phyloP scores from a whole-genome alignment of 2,329 filamentous ascomycete species.

The Calonectria pteridis region DNA sequence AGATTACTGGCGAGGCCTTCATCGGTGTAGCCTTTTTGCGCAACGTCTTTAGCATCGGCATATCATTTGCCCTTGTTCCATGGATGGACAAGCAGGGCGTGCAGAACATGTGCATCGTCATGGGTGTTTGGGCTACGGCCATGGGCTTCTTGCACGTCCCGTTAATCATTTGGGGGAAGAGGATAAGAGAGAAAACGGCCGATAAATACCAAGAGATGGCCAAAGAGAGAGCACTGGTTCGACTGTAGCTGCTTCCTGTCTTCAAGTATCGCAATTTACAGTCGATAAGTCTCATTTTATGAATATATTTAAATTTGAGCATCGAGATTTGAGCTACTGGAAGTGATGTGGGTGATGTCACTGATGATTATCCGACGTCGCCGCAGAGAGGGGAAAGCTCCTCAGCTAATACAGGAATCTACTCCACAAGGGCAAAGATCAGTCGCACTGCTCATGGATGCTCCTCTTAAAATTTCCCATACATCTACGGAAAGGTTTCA shows the following conservation, averaged over 20 bases:
- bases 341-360: too few relatives aligned
- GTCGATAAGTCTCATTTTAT: neutral
- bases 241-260: neutral
- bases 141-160: conserved; percentile 27
- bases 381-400: too few relatives aligned
- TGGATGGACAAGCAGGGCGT: conserved; percentile 28
- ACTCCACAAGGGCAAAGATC: too few relatives aligned
- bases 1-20: conserved; percentile 31
- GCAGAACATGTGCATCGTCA: conserved; percentile 29
- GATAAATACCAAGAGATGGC: conserved; percentile 24
- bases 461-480: too few relatives aligned
- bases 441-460: too few relatives aligned
- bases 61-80: conserved; percentile 29
- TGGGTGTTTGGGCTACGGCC: conserved; percentile 21
- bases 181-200: conserved; percentile 19
- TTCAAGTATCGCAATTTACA: neutral
- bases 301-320: neutral
- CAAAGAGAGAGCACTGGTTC: neutral
- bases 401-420: too few relatives aligned
- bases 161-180: conserved; percentile 28
- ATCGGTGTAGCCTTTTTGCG: conserved; percentile 25
- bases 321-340: too few relatives aligned
- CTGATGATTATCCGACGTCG: too few relatives aligned
- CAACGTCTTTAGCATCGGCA: conserved; percentile 30
- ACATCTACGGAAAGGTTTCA: too few relatives aligned